Conservation (phyloP, 495 filamentous ascomycete species). For the Hyaloscypha variabilis region DNA sequence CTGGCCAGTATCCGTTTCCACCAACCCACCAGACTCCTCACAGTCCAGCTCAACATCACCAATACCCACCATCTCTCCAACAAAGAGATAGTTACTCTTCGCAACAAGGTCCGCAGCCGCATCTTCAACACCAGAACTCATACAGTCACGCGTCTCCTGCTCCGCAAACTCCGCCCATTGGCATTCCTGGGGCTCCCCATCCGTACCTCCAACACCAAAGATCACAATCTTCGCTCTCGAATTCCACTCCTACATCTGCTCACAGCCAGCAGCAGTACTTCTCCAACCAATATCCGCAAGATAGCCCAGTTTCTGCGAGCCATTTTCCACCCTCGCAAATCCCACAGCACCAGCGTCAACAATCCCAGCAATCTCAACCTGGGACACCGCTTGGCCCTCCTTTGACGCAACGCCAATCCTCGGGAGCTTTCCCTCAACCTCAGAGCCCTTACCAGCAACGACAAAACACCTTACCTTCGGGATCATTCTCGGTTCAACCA, state of each 20-base stretch:
- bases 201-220: constrained; percentile 44
- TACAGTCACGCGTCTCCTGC: constrained; percentile 38
- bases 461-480: constrained; percentile 30
- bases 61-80: constrained; percentile 34
- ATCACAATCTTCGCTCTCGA: constrained; percentile 53
- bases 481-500: constrained; percentile 37
- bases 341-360: constrained; percentile 41
- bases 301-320: constrained; percentile 52
- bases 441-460: constrained; percentile 58
- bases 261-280: constrained; percentile 55
- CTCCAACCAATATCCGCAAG: constrained; percentile 50
- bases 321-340: constrained; percentile 45
- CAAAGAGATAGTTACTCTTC: constrained; percentile 45
- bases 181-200: constrained; percentile 44
- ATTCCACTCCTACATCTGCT: constrained; percentile 56
- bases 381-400: constrained; percentile 57
- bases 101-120: constrained; percentile 37
- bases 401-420: constrained; percentile 43
- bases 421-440: constrained; percentile 45
- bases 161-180: constrained; percentile 54
- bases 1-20: constrained; percentile 56
- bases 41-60: constrained; percentile 44
- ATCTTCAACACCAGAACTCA: constrained; percentile 42
- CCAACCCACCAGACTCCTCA: constrained; percentile 43
- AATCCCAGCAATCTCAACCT: constrained; percentile 57